A percentile compares a stretch with the other conserved stretches of the same genome.
These are phyloP conservation scores for Orbilia oligospora DNA, from an alignment of 2,329 filamentous ascomycete genomes.

Conservation along the genomic window DNA sequence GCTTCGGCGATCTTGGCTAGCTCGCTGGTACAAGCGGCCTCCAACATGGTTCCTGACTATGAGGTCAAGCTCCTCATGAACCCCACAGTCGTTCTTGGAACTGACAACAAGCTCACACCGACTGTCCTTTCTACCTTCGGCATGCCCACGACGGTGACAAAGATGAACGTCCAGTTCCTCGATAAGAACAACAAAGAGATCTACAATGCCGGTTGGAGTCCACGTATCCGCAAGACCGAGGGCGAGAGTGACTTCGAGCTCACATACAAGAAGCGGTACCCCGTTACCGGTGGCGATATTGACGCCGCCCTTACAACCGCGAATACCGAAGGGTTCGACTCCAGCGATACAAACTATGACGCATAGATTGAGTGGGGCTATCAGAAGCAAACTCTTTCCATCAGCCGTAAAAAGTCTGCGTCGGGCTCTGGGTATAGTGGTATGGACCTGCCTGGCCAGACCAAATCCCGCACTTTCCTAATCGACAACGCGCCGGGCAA, in stretches of 20 bases:
- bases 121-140: slow-evolving; percentile 65
- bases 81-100: slow-evolving; percentile 65
- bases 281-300: slow-evolving; percentile 64
- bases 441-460: slow-evolving; percentile 63
- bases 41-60: slow-evolving; percentile 65
- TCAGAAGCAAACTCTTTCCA: slow-evolving; percentile 67
- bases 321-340: slow-evolving; percentile 66
- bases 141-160: slow-evolving; percentile 65
- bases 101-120: slow-evolving; percentile 65
- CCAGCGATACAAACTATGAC: slow-evolving; percentile 64
- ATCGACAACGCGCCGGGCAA: slow-evolving; percentile 65
- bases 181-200: slow-evolving; percentile 66
- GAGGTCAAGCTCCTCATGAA: slow-evolving; percentile 66
- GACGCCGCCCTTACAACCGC: slow-evolving; percentile 65
- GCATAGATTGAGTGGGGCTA: slow-evolving; percentile 67
- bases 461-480: slow-evolving; percentile 63
- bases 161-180: slow-evolving; percentile 67
- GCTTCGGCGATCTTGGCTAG: slow-evolving; percentile 24
- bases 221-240: slow-evolving; percentile 67
- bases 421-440: slow-evolving; percentile 63
- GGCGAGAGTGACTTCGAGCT: slow-evolving; percentile 66
- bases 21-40: slow-evolving; percentile 20
- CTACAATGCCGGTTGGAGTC: slow-evolving; percentile 66
- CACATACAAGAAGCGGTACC: slow-evolving; percentile 68
- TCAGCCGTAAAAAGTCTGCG: slow-evolving; percentile 65